phyloP scores from a whole-genome alignment of 306 rosid species.

The Aeschynomene evenia region DNA sequence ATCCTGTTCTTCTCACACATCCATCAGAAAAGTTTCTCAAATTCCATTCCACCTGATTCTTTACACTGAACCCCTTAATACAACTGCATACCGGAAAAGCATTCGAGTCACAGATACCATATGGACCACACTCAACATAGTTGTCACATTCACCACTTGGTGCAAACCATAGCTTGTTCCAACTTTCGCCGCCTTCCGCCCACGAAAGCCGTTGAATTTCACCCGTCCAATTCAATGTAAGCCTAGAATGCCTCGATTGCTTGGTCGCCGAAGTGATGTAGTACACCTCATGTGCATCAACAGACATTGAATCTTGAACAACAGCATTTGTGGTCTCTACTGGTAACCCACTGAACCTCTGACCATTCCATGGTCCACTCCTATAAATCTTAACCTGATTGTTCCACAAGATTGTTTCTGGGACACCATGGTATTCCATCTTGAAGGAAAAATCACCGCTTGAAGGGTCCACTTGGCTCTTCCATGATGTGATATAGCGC shows the following conservation, averaged over 20 bases:
- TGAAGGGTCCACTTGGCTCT: conserved; percentile 42
- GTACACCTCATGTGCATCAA: conserved; percentile 37
- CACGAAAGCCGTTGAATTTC: conserved; percentile 34
- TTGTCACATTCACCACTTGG: conserved; percentile 39
- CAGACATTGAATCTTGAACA: conserved; percentile 28
- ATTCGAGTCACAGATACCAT: conserved; percentile 57
- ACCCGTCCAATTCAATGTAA: conserved; percentile 34
- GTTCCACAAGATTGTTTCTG: conserved; percentile 44
- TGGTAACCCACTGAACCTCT: conserved; percentile 48
- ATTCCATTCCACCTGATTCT: conserved; percentile 44
- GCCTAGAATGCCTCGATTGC: conserved; percentile 31
- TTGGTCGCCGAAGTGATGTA: conserved; percentile 23
- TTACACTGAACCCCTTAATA: conserved; percentile 45
- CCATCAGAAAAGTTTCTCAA: conserved; percentile 47
- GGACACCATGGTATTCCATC: conserved; percentile 45
- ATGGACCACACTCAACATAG: conserved; percentile 54
- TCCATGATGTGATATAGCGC: conserved; percentile 48
- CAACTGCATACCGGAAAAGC: conserved; percentile 56
- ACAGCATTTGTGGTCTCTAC: conserved; percentile 15
- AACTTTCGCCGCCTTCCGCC: conserved; percentile 32
- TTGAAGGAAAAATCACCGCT: conserved; percentile 39
- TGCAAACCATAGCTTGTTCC: conserved; percentile 51
- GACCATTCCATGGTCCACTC: conserved; percentile 69
- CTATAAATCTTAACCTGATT: conserved; percentile 20
- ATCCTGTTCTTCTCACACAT: conserved; percentile 2